Evolutionary conservation across 202 grass and related monocot species (phyloP).

Genomic region (Dendrocalamus latiflorus): DNA sequence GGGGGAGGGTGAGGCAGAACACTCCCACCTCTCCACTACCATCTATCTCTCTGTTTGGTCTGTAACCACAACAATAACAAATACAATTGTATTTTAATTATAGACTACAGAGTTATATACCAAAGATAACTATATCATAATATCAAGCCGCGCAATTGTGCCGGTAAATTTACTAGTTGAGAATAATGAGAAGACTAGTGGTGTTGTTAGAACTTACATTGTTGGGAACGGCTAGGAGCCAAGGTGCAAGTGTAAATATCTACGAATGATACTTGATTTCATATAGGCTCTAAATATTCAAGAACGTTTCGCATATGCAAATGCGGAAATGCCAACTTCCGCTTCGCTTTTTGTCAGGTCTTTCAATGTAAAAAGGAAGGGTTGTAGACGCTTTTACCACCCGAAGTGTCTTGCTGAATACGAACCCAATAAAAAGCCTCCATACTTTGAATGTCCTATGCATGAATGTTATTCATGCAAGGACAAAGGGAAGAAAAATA

Average conservation of each 20-base stretch:
- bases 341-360: constrained; percentile 23
- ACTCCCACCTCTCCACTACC: too few species aligned
- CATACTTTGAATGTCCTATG: not conserved
- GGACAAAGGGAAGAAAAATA: not conserved
- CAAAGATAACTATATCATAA: too few species aligned
- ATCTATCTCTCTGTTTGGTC: too few species aligned
- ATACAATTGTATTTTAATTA: too few species aligned
- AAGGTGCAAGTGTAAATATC: not conserved
- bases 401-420: not conserved
- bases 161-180: too few species aligned
- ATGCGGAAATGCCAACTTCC: not conserved
- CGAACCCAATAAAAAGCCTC: not conserved
- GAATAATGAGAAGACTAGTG: not conserved
- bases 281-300: not conserved
- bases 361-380: too few species aligned
- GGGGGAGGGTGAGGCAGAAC: too few species aligned
- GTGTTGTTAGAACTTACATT: not conserved
- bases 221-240: not conserved
- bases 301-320: not conserved
- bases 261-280: not conserved
- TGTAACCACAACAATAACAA: too few species aligned
- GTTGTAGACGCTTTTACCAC: constrained; percentile 43
- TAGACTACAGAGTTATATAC: too few species aligned
- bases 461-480: constrained; percentile 18
- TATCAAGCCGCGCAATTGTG: too few species aligned